These are phyloP conservation scores for Tylopilus felleus DNA, from an alignment of 768 basidiomycete genomes.

Conservation along the genomic window DNA sequence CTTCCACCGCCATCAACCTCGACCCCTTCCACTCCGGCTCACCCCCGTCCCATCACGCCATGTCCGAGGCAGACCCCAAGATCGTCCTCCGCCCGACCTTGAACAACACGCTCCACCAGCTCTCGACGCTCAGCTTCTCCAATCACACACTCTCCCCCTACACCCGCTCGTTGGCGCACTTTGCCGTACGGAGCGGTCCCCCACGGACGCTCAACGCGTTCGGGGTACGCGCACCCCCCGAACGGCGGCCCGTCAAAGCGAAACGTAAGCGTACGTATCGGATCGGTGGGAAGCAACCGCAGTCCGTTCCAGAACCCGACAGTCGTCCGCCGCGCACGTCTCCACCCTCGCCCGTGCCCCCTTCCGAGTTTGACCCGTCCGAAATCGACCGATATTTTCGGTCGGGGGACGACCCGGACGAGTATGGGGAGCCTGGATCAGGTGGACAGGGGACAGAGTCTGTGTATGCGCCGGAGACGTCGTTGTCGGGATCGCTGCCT, in stretches of 20 bases:
- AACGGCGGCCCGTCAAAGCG: conserved; percentile 64
- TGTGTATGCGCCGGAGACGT: neutral
- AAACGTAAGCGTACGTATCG: conserved; percentile 71
- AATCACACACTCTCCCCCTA: conserved; percentile 95
- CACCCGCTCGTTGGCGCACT: conserved; percentile 85
- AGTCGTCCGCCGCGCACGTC: conserved; percentile 13
- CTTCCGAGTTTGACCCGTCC: conserved; percentile 61
- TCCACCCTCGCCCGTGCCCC: conserved; percentile 35
- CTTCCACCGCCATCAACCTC: conserved; percentile 21
- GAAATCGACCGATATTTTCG: conserved; percentile 79
- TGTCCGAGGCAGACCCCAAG: conserved; percentile 45
- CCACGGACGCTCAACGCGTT: conserved; percentile 43
- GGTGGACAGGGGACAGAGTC: neutral
- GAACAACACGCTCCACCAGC: conserved; percentile 79
- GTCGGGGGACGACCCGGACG: conserved; percentile 24
- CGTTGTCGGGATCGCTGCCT: neutral
- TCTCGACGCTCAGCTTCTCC: conserved; percentile 81
- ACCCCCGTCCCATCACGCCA: conserved; percentile 30
- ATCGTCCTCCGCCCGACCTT: conserved; percentile 62
- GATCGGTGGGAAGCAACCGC: conserved; percentile 39
- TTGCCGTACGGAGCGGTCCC: conserved; percentile 87
- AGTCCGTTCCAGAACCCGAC: conserved; percentile 1
- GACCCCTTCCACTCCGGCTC: conserved; percentile 37
- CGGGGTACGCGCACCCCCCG: conserved; percentile 34
- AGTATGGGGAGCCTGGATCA: neutral